A percentile compares a stretch with the other conserved stretches of the same genome.
Evolutionary conservation across 495 filamentous ascomycete genomes (phyloP).

Genomic region (Penicillium roqueforti): DNA sequence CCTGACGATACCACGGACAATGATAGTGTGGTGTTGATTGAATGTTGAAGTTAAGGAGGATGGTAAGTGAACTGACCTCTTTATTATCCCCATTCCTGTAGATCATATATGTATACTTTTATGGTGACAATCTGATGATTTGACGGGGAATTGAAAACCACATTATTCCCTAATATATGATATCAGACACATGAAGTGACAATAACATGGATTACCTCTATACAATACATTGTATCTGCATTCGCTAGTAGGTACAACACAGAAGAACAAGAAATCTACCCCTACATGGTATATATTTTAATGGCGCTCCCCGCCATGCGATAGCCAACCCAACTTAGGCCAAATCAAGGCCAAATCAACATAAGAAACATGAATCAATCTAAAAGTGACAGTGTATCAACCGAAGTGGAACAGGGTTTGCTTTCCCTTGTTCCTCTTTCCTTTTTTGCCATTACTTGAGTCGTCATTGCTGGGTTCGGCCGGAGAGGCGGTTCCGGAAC

Average conservation of each 20-base stretch:
- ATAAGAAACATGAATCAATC: background rate
- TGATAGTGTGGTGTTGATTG: slow-evolving; percentile 15
- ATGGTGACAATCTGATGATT: background rate
- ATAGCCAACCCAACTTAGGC: slow-evolving; percentile 1
- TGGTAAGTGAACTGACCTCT: background rate
- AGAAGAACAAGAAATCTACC: background rate
- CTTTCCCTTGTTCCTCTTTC: slow-evolving; percentile 76
- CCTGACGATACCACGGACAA: background rate
- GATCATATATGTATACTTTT: slow-evolving; percentile 1
- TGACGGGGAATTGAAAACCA: background rate
- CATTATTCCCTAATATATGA: background rate
- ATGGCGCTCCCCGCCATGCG: background rate
- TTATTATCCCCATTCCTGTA: background rate
- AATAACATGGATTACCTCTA: background rate
- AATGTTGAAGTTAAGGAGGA: background rate
- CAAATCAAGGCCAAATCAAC: background rate
- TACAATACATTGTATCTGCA: slow-evolving; percentile 7
- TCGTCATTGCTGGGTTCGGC: slow-evolving; percentile 31
- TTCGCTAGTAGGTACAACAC: slow-evolving; percentile 9
- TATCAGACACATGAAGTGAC: background rate
- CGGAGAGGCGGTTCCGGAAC: slow-evolving; percentile 24
- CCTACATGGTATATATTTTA: background rate
- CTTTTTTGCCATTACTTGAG: slow-evolving; percentile 55
- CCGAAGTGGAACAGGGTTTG: slow-evolving; percentile 64
- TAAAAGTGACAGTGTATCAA: slow-evolving; percentile 17